Evolutionary conservation across 1,139 yeast genomes (phyloP).

Genomic region (Ashbya aceris): DNA sequence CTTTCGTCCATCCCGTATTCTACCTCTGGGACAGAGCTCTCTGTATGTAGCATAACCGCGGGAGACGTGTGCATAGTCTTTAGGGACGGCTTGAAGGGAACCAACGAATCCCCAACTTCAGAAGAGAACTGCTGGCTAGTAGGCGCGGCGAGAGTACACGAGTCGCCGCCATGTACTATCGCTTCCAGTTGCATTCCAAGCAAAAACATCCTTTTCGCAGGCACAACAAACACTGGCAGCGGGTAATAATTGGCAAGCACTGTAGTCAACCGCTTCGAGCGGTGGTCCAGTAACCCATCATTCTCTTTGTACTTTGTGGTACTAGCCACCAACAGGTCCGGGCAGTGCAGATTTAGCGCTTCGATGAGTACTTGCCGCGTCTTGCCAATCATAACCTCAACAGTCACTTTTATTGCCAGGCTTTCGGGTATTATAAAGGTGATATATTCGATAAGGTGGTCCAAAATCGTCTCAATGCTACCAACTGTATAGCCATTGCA

Average conservation of each 20-base stretch:
- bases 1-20: background rate
- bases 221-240: constrained; percentile 60
- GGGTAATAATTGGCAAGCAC: constrained; percentile 54
- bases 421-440: constrained; percentile 41
- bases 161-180: constrained; percentile 6
- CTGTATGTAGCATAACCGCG: background rate
- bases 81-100: background rate
- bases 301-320: constrained; percentile 43
- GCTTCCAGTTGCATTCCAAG: constrained; percentile 38
- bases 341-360: constrained; percentile 54
- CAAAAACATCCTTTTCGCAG: constrained; percentile 50
- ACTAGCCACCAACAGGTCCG: constrained; percentile 55
- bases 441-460: constrained; percentile 39
- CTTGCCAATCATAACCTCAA: constrained; percentile 55
- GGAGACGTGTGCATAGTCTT: background rate
- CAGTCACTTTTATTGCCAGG: constrained; percentile 45
- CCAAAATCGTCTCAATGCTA: constrained; percentile 25
- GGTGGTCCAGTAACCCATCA: constrained; percentile 53
- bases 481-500: constrained; percentile 23
- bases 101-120: background rate
- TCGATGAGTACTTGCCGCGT: constrained; percentile 51
- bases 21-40: background rate
- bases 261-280: constrained; percentile 52
- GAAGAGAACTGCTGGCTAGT: background rate
- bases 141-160: too few species aligned